Evolutionary conservation across 495 filamentous ascomycete genomes (phyloP), one percentile per base, ranked within the genome.

Genomic region (Parmelia sp.): DNA sequence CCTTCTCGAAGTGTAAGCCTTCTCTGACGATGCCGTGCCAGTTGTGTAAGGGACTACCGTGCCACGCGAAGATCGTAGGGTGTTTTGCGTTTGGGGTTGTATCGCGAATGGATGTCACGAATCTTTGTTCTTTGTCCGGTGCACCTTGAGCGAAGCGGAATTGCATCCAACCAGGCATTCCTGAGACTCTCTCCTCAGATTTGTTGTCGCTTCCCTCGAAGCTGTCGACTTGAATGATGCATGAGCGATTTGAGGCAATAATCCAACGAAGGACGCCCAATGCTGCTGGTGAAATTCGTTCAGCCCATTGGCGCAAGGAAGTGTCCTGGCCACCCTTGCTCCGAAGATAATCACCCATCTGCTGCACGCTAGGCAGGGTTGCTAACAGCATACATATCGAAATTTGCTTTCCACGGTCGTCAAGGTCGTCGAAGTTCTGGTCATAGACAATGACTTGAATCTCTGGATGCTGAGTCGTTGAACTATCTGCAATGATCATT

Each of bases 1-100:
- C 73, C 1, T 82, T 67, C 11, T 85, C 82, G 75, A 86, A 96
- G 70, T 96, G 80, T 9, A 97, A 75, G 2, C 92, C 92, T 63
- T 88, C 82, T 51, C 93, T 83, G 61, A 97, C 81, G 64, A 97
- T 97, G 66, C 84, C 88, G 73, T 96, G 93, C 93, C 93, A 97
- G 70, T 95, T 96, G 0, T 65, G 45, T 3, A 96, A 64, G 0
- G 76, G 73, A 69, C 90, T 95, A 6, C 93, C 93, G 72, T 94
- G 90, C 82, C 86, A 96, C 3, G 89, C 90, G 71, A 93, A 93
- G 3, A 95, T 68, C 0, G 91, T 91, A 0, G 90, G 88, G 66
- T 86, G 74, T 31, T 70, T 68, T 15, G 76, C 64, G 10, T 77
- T 74, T 19, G 78, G 66, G 2, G 74, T 73, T 4, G 81, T 74